A percentile compares a stretch with the other conserved stretches of the same genome.
phyloP scores from a whole-genome alignment of 2,329 filamentous ascomycete species.

The Mariannaea elegans region DNA sequence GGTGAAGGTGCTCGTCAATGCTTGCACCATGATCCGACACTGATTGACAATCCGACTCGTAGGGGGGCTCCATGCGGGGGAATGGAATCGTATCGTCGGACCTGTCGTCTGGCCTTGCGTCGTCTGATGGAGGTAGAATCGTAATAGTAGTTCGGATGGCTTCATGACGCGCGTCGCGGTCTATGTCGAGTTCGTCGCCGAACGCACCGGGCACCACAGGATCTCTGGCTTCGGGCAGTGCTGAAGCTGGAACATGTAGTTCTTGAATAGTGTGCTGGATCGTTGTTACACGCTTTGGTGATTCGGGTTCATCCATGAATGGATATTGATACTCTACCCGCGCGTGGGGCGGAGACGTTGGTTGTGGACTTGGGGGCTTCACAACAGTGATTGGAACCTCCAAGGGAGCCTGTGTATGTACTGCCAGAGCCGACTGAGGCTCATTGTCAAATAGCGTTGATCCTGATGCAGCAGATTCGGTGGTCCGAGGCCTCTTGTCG shows the following conservation, averaged over 20 bases:
- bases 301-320: conserved; percentile 56
- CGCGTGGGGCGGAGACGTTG: conserved; percentile 34
- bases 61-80: conserved; percentile 46
- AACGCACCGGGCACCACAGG: conserved; percentile 43
- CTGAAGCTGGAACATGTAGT: conserved; percentile 27
- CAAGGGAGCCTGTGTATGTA: conserved; percentile 43
- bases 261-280: conserved; percentile 28
- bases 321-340: conserved; percentile 59
- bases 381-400: conserved; percentile 39
- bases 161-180: conserved; percentile 22
- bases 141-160: conserved; percentile 58
- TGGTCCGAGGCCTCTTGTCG: conserved; percentile 64
- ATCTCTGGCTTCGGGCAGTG: conserved; percentile 12
- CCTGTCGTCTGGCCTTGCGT: conserved; percentile 19
- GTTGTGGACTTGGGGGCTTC: conserved; percentile 43
- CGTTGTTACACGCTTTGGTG: conserved; percentile 24
- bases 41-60: conserved; percentile 51
- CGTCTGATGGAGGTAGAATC: conserved; percentile 54
- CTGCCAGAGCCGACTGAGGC: conserved; percentile 66
- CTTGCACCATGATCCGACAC: conserved; percentile 43
- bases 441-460: conserved; percentile 79
- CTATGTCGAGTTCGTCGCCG: conserved; percentile 49
- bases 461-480: conserved; percentile 66
- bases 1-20: conserved; percentile 36
- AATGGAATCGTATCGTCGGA: conserved; percentile 43